Conservation (phyloP, 2,329 filamentous ascomycete species). For the Trichophyton simii region DNA sequence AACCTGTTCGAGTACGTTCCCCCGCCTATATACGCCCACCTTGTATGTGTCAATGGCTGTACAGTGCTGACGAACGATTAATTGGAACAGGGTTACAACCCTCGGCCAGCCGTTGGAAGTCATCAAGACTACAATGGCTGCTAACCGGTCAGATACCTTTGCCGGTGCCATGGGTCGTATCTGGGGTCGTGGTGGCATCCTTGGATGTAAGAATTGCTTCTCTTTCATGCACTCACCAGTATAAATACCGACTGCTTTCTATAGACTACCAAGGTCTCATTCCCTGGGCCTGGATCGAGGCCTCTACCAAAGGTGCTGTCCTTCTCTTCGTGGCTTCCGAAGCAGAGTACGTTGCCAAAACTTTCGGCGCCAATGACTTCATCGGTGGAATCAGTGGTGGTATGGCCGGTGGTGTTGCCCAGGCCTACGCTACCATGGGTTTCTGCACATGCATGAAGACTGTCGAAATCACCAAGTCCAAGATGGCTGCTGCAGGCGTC, state of each 20-base stretch:
- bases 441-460: constrained; percentile 99
- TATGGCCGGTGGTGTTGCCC: constrained; percentile 86
- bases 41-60: neutral
- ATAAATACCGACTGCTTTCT: neutral
- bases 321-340: constrained; percentile 98
- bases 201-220: constrained; percentile 64
- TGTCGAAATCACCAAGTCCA: constrained; percentile 98
- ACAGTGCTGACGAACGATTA: neutral
- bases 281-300: constrained; percentile 99
- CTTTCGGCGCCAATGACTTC: constrained; percentile 74
- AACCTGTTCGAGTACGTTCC: constrained; percentile 74
- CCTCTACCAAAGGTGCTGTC: constrained; percentile 97
- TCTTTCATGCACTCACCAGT: neutral
- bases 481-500: constrained; percentile 69
- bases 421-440: constrained; percentile 98
- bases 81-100: constrained; percentile 45
- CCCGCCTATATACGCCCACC: neutral
- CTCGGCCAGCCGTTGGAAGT: constrained; percentile 85
- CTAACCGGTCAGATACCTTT: constrained; percentile 84
- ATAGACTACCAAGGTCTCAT: constrained; percentile 98
- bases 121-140: constrained; percentile 98
- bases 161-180: constrained; percentile 67
- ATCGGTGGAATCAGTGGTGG: constrained; percentile 78
- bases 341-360: constrained; percentile 86
- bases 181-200: constrained; percentile 83